These are phyloP conservation scores for Globisporangium heterothallicum DNA, from an alignment of 352 stramenopile genomes.

Conservation along the genomic window DNA sequence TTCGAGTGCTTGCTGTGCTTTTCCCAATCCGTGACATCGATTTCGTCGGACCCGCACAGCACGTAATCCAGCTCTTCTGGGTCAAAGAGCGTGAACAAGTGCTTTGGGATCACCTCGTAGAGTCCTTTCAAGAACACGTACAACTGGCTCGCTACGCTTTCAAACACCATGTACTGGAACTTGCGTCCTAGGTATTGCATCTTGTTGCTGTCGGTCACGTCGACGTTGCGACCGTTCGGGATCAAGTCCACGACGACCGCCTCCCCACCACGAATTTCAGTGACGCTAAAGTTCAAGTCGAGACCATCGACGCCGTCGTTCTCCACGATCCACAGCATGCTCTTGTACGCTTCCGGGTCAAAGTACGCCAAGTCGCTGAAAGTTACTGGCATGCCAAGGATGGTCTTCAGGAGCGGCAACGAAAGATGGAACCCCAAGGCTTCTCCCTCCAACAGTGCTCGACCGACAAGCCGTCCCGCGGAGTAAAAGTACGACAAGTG, in stretches of 20 bases:
- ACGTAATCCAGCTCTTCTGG: conserved; percentile 94
- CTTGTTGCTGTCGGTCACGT: conserved; percentile 91
- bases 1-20: conserved; percentile 56
- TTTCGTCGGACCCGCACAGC: conserved; percentile 89
- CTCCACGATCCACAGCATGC: conserved; percentile 40
- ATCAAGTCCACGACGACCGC: conserved; percentile 34
- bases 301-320: conserved; percentile 29
- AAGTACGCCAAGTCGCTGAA: conserved; percentile 60
- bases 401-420: conserved; percentile 95
- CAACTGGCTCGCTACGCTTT: conserved; percentile 75
- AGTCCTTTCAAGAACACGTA: conserved; percentile 85
- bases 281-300: conserved; percentile 35
- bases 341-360: conserved; percentile 44
- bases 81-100: conserved; percentile 92
- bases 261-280: conserved; percentile 13
- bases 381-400: conserved; percentile 93
- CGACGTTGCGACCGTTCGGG: conserved; percentile 33
- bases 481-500: conserved; percentile 61
- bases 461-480: conserved; percentile 53
- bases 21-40: conserved; percentile 94
- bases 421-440: conserved; percentile 92
- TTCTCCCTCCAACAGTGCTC: conserved; percentile 79
- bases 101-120: conserved; percentile 86
- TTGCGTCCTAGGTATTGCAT: conserved; percentile 83
- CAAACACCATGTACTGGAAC: conserved; percentile 89